Conservation (phyloP, 176 grass and related monocot genomes). For the Aegilops bicornis region DNA sequence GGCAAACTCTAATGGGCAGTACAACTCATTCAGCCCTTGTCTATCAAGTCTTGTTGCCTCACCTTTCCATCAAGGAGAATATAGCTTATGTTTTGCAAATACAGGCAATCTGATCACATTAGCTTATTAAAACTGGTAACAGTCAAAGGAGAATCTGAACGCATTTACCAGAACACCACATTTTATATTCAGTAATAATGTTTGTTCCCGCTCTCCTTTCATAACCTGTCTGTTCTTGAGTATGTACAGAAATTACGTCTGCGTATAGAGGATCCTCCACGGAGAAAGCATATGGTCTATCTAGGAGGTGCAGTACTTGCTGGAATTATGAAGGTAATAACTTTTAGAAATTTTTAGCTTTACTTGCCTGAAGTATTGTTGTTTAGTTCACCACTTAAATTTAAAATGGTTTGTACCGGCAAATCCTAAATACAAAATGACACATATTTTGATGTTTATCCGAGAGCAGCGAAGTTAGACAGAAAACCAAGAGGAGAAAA, state of each 20-base stretch:
- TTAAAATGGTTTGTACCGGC: background rate
- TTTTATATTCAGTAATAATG: background rate
- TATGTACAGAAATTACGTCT: constrained; percentile 74
- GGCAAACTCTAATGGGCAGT: background rate
- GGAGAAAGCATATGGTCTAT: constrained; percentile 98
- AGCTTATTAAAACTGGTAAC: background rate
- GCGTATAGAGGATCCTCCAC: constrained; percentile 92
- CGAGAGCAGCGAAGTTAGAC: background rate
- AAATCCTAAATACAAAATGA: background rate
- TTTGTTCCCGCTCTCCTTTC: background rate
- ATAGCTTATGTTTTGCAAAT: background rate
- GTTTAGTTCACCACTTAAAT: background rate
- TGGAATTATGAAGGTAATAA: constrained; percentile 95
- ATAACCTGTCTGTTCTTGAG: background rate
- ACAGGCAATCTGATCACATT: background rate
- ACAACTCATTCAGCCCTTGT: background rate
- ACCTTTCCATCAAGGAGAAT: background rate
- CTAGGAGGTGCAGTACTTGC: constrained; percentile 90
- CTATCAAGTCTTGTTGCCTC: background rate
- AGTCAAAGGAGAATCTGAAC: background rate
- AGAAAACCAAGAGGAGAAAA: background rate
- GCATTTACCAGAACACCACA: background rate
- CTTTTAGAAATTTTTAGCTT: background rate
- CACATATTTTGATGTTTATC: no score
- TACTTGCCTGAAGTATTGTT: background rate